phyloP scores from a whole-genome alignment of 1,139 yeast genomes.

The Scheffersomyces titani region DNA sequence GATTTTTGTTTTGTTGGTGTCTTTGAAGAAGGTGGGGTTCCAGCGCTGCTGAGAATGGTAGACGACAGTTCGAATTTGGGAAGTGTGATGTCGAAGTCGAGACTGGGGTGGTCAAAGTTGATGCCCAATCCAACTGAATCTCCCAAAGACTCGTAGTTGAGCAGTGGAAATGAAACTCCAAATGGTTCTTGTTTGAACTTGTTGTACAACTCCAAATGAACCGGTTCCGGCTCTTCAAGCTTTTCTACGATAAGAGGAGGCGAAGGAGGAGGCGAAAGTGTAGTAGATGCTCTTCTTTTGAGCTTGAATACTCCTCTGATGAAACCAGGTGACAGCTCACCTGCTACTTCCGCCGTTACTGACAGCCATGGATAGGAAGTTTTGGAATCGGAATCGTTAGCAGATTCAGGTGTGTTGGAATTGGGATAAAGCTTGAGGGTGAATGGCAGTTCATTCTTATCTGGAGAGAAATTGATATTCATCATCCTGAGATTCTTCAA shows the following conservation, averaged over 20 bases:
- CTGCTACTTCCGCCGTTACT: background rate
- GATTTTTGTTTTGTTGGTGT: background rate
- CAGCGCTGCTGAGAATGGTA: background rate
- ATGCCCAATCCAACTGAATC: constrained; percentile 3
- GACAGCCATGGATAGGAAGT: background rate
- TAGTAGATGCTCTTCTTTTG: background rate
- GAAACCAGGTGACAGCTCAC: background rate
- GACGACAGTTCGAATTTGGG: background rate
- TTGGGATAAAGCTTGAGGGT: background rate
- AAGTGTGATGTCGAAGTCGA: constrained; percentile 5
- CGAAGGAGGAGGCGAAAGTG: background rate
- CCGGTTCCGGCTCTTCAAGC: background rate
- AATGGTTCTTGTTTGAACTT: background rate
- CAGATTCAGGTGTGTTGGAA: background rate
- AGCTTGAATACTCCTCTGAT: background rate
- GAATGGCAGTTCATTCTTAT: background rate
- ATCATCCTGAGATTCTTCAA: background rate
- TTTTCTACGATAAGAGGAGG: background rate
- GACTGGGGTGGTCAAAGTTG: constrained; percentile 8
- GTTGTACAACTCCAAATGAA: background rate
- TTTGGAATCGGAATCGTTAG: background rate
- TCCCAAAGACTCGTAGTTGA: background rate
- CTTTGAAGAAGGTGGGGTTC: background rate
- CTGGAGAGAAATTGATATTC: background rate
- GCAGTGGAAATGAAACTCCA: background rate